These are phyloP conservation scores for Rhodotorula babjevae DNA, from an alignment of 768 basidiomycete genomes.

Conservation along the genomic window DNA sequence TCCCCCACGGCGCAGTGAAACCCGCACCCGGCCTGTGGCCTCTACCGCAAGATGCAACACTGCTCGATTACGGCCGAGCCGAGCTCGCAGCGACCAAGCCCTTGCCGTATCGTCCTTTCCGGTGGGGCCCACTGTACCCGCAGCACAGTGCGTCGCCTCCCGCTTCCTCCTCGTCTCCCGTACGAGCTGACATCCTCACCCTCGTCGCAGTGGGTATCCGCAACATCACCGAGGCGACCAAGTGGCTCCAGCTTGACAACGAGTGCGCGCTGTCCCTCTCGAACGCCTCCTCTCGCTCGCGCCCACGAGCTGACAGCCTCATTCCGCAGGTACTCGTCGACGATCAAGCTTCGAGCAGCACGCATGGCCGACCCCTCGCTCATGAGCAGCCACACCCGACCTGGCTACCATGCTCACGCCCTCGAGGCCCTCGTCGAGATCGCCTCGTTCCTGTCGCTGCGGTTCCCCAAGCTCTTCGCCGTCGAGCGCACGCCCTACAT, in stretches of 20 bases:
- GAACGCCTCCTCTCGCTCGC: too few relatives aligned
- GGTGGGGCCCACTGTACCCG: neutral
- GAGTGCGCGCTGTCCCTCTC: neutral
- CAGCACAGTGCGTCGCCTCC: conserved; percentile 3
- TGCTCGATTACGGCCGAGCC: neutral
- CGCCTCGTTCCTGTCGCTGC: conserved; percentile 60
- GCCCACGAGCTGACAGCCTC: neutral
- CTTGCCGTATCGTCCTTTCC: neutral
- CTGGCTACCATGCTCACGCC: conserved; percentile 50
- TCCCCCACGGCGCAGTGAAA: neutral
- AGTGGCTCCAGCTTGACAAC: conserved; percentile 4
- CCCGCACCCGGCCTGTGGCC: neutral
- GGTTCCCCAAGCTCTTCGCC: conserved; percentile 60
- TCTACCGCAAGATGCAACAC: rapidly evolving
- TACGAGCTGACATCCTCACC: neutral
- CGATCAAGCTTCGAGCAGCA: neutral
- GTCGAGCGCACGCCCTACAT: conserved; percentile 50
- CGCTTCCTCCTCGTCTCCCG: too few relatives aligned
- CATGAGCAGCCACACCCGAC: conserved; percentile 52
- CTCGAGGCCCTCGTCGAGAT: conserved; percentile 53
- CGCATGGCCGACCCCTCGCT: neutral
- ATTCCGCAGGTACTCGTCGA: neutral
- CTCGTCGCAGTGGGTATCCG: neutral
- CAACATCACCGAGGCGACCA: neutral
- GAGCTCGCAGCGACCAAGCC: neutral